Evolutionary conservation across 2,329 filamentous ascomycete genomes (phyloP), one percentile per base, ranked within the genome.

Genomic region (Xylaria sp.): DNA sequence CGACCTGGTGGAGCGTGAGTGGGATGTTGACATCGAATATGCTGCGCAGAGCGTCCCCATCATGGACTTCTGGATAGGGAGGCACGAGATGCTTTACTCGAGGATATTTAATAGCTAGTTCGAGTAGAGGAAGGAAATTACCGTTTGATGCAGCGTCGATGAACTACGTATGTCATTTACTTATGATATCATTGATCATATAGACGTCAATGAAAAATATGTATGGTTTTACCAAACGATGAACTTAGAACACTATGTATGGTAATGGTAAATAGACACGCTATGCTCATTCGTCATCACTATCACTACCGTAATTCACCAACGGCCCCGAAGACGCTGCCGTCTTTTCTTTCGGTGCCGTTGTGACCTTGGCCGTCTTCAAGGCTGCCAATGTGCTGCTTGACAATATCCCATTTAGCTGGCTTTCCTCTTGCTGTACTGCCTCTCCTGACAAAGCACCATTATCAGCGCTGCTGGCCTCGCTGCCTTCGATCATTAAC

Each of bases 221-320:
- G 31, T 37, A 40, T n/a, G 17, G 31, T 46, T 35, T 57, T 31
- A 46, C 8, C 3, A 46, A 4, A 7, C 35, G 12, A 35, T 40
- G 33, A 40, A 14, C 25, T 12, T 49, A 61, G 14, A 50, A 35
- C 49, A 53, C 60, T 60, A 57, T 65, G 60, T 60, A 35, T 54
- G 21, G 21, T 56, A 15, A 19, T 35, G 46, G 25, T 40, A 45
- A 43, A 37, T 9, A 51, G 21, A 5, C 31, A 38, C 28, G 38
- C 17, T 60, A 31, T 50, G 3, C 47, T 23, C 64, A 65, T 51
- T 71, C 72, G 59, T 82, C 90, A 64, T 97, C 94, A 74, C 93
- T 91, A 77, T 96, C 93, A 75, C 92, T 97, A 59, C 89, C 93
- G 73, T 99, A 99, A 25, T 85, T 91, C 19, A 97, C 95, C 67